Base-by-base conservation (phyloP, 139 green algal genomes). In the Chlorella sorokiniana region DNA sequence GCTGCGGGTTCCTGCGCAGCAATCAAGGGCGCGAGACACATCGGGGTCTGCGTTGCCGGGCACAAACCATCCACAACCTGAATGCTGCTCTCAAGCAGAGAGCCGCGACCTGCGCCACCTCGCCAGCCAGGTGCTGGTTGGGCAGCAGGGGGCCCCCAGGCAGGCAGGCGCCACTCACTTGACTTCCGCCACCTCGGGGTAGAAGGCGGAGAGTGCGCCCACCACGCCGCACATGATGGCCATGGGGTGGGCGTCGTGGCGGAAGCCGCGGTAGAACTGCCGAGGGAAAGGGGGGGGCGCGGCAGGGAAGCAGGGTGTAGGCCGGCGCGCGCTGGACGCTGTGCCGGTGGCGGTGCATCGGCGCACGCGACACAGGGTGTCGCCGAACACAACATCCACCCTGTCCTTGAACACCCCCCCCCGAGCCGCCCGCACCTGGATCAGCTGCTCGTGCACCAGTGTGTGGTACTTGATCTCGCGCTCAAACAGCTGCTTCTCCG, bases 201-300 rank as follows among this genome's bases (percentile, higher is more conserved):
- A 94, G 81, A 95, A 95, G 38, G 90, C 85, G 25, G 88, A 86
- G 69, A 95, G 84, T 9, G 91, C 92, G 22, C 92, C 91, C 27
- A 93, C 87, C 68, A 92, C 88, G 16, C 85, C 76, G 22, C 44
- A 83, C 87, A 95, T 89, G 74, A 95, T 93, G 33, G 89, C 91
- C 92, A 95, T 95, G 56, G 92, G 92, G 56, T 93, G 86, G 0
- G 92, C 91, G 84, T 93, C 90, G 79, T 91, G 87, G 40, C 83
- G 78, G 76, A 95, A 95, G 35, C 91, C 90, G 45, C 87, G 73
- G 73, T 79, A 79, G 20, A 79, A 79, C 73, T 79, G 56, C 16
- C 6, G 56, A 29, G 22, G 56, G 16, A n/a, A 65, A 22, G n/a
- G 56, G 56, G 18, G n/a, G n/a, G 56, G 56, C 18, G 22, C 16